These are phyloP conservation scores for Neurospora intermedia DNA, from an alignment of 495 filamentous ascomycete genomes.

Conservation along the genomic window DNA sequence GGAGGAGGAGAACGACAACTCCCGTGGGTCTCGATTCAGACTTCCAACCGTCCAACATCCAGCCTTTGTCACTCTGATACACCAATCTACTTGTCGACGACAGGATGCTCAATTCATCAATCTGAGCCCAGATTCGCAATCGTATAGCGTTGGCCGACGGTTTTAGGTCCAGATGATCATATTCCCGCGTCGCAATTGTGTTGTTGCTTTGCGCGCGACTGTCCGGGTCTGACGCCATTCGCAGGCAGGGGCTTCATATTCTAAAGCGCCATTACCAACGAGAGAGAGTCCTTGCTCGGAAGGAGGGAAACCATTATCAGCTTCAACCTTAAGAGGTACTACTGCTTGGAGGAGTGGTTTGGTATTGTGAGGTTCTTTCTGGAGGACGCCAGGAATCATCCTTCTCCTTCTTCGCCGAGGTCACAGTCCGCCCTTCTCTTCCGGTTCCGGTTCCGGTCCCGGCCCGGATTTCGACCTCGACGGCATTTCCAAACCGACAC, in stretches of 20 bases:
- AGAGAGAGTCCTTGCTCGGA: not conserved
- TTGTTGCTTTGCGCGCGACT: constrained; percentile 32
- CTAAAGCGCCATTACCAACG: not conserved
- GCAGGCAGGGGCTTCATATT: not conserved
- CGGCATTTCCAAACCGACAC: constrained; percentile 1
- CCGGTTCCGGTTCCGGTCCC: constrained; percentile 9
- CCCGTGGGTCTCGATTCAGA: not conserved
- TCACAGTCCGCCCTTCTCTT: not conserved
- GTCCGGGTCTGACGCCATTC: constrained; percentile 11
- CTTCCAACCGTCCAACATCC: not conserved
- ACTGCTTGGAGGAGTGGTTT: not conserved
- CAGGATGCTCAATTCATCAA: constrained; percentile 29
- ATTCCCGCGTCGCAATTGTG: constrained; percentile 33
- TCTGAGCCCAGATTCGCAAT: constrained; percentile 22
- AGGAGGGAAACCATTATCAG: not conserved
- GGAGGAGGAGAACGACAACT: not conserved
- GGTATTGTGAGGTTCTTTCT: not conserved
- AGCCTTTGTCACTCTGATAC: constrained; percentile 1
- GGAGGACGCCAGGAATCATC: not conserved
- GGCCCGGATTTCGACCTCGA: constrained; percentile 4
- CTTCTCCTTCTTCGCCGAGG: not conserved
- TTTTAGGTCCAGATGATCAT: constrained; percentile 26
- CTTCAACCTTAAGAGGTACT: not conserved
- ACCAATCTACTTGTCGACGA: constrained; percentile 21
- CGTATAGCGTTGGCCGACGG: constrained; percentile 24